A percentile compares a stretch with the other conserved stretches of the same genome.
phyloP scores from a whole-genome alignment of 495 filamentous ascomycete species.

The Bathelium albidoporum region DNA sequence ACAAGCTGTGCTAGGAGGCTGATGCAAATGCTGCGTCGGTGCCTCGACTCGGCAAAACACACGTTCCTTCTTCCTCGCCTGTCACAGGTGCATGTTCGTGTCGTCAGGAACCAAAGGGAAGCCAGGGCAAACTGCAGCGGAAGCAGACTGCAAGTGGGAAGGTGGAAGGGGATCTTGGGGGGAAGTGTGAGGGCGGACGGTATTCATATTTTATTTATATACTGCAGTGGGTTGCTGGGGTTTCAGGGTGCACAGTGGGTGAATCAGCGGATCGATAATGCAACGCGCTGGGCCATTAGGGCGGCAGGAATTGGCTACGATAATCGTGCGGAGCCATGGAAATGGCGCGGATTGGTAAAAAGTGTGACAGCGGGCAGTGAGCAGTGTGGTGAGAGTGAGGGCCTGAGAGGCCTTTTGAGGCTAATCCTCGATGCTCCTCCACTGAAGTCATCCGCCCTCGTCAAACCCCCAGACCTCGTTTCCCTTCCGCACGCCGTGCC shows the following conservation, averaged over 20 bases:
- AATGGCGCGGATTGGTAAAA: neutral
- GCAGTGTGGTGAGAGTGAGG: slow-evolving; percentile 1
- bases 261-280: neutral
- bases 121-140: neutral
- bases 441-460: slow-evolving; percentile 4
- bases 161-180: neutral
- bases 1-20: neutral
- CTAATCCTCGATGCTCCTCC: slow-evolving; percentile 1
- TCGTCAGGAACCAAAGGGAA: neutral
- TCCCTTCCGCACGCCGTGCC: neutral
- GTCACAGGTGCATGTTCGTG: no score
- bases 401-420: neutral
- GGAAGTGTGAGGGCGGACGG: neutral
- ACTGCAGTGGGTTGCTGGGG: neutral
- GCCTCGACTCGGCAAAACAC: neutral
- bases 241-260: neutral
- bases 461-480: neutral
- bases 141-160: neutral
- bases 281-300: neutral
- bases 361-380: no score
- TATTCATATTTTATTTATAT: no score
- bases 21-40: neutral
- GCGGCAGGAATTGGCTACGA: neutral
- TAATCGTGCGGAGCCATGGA: neutral
- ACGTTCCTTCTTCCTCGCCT: no score